Percentiles rank a stretch among this genome's conserved stretches.
Conservation (phyloP, 2,329 filamentous ascomycete genomes). For the Diaporthe ilicicola region DNA sequence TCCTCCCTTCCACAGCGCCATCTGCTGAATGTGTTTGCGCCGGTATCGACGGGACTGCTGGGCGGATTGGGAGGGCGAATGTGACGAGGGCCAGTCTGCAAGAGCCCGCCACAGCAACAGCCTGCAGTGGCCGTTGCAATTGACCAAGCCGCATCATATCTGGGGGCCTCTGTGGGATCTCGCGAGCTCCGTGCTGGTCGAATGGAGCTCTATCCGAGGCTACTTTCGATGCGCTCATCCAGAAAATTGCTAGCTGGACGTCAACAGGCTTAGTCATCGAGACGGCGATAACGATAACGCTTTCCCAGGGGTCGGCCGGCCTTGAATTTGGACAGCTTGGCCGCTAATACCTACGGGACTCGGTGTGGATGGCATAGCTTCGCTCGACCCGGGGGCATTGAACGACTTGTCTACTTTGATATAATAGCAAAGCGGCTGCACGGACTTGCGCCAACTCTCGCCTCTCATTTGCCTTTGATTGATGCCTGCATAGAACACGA, state of each 20-base stretch:
- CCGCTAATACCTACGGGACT: neutral
- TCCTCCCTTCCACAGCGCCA: conserved; percentile 56
- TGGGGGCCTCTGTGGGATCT: conserved; percentile 29
- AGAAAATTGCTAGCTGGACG: conserved; percentile 22
- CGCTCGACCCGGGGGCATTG: neutral
- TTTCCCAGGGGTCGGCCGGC: neutral
- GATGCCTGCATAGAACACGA: conserved; percentile 41
- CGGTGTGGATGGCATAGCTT: neutral
- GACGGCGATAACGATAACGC: conserved; percentile 26
- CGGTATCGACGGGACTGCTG: conserved; percentile 39
- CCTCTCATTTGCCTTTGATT: neutral
- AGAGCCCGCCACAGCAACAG: conserved; percentile 42
- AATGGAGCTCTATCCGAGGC: neutral
- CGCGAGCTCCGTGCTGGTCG: conserved; percentile 30
- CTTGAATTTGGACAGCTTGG: conserved; percentile 30
- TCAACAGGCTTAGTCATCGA: conserved; percentile 30
- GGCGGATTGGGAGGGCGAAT: conserved; percentile 35
- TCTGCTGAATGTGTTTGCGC: conserved; percentile 41
- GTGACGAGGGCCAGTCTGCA: conserved; percentile 36
- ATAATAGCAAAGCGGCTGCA: neutral
- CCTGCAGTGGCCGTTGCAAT: conserved; percentile 53
- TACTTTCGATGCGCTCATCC: conserved; percentile 13
- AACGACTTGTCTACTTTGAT: neutral
- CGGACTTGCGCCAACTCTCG: neutral
- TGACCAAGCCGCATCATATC: conserved; percentile 52